Evolutionary conservation across 202 grass and related monocot species (phyloP).

Genomic region (Brachypodium distachyon): DNA sequence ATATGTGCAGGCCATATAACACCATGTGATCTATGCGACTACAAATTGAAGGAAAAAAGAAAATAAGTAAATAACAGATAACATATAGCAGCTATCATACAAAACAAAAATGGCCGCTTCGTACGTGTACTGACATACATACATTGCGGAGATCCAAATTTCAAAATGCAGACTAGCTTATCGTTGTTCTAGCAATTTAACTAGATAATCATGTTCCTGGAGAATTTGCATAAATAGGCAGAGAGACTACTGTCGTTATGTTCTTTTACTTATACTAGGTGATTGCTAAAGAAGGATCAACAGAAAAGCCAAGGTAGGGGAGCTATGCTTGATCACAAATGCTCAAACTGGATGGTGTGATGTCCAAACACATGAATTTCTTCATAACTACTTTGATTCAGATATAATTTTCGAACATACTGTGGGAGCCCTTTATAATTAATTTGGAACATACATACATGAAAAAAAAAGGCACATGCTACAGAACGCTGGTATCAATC

Average conservation of each 20-base stretch:
- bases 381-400: background rate
- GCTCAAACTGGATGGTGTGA: background rate
- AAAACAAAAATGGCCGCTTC: background rate
- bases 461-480: background rate
- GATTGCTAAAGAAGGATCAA: background rate
- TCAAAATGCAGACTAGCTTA: background rate
- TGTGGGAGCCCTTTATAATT: too few species aligned
- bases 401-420: background rate
- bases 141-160: background rate
- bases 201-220: background rate
- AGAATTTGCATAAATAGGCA: background rate
- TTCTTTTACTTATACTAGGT: background rate
- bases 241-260: background rate
- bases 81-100: background rate
- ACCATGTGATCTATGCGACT: slow-evolving; percentile 15
- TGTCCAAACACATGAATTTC: background rate
- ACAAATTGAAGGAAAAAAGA: slow-evolving; percentile 8
- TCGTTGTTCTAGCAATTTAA: background rate
- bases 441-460: background rate
- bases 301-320: background rate
- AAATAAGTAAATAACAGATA: background rate
- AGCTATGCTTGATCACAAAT: background rate
- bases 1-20: slow-evolving; percentile 48
- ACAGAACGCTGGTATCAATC: background rate
- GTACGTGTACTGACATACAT: background rate